Base-by-base conservation (phyloP, 345 rosid species). In the Eucalyptus sideroxylon region DNA sequence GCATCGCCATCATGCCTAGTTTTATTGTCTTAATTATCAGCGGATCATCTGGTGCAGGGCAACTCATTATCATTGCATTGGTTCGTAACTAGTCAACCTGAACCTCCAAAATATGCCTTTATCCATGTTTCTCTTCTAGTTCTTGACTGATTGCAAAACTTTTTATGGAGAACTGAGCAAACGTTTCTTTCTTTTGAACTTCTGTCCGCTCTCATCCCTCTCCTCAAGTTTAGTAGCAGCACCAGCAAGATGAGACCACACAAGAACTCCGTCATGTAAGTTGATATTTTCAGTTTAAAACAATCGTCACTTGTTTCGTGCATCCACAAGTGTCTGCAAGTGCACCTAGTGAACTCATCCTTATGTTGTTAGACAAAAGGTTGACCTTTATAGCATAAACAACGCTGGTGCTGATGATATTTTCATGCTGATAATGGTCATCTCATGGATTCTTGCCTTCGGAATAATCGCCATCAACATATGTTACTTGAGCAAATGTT, bases 151-250 rank as follows among this genome's bases (percentile, higher is more conserved):
- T n/a, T 11, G 34, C 34, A 27, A n/a, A 47, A 26, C 6, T 47
- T 50, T 45, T 85, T 14, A 40, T 82, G 7, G 5, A 8, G 3
- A n/a, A 42, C 12, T 31, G 31, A 30, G 89, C 95, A 95, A 96
- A 96, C 95, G 94, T 93, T 96, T 62, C 93, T 96, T 40, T 96
- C 96, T 27, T 96, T 95, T 88, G 96, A 95, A 53, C 95, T 96
- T 53, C 96, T 95, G 27, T 96, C 93, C 88, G 94, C 95, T 53
- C 92, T 96, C 3, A 95, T 96, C 86, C 98, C 98, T 16, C 96
- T 96, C 56, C 95, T 96, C 24, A 96, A 95, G 89, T 95, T 96
- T 90, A 96, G 97, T 65, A 93, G 96, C 89, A 92, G 96, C 86
- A 26, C 91, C 45, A 93, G 95, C 72, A 96, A 96, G 90, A 93